These are phyloP conservation scores for Scheffersomyces amazonensis DNA, from an alignment of 805 yeast genomes.

Conservation along the genomic window DNA sequence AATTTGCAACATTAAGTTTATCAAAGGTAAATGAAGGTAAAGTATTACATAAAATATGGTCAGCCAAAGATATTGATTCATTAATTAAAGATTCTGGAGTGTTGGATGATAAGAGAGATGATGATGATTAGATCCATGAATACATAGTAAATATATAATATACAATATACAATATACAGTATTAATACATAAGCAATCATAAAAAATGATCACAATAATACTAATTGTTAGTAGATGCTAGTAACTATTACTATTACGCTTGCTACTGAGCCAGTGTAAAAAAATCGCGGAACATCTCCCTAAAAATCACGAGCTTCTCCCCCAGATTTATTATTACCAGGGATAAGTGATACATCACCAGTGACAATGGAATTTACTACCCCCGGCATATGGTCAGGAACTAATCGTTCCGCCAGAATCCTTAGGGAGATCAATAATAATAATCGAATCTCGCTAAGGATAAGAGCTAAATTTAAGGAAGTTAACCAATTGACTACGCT, in stretches of 20 bases:
- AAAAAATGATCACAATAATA: no score
- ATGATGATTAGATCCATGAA: conserved; percentile 29
- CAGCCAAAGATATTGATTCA: conserved; percentile 69
- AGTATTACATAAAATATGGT: conserved; percentile 72
- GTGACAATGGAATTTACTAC: conserved; percentile 13
- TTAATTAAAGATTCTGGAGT: conserved; percentile 73
- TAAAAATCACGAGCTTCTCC: no score
- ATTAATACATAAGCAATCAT: no score
- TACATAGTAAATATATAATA: no score
- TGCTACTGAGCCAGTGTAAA: no score
- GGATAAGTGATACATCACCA: no score
- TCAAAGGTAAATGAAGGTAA: conserved; percentile 46
- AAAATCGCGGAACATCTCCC: no score
- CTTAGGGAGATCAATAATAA: conserved; percentile 22
- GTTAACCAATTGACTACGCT: conserved; percentile 19
- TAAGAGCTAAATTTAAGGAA: conserved; percentile 17
- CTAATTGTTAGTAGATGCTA: no score
- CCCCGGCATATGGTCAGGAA: conserved; percentile 6
- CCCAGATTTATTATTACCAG: no score
- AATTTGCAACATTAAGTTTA: conserved; percentile 76
- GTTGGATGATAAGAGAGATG: conserved; percentile 37
- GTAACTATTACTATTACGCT: no score
- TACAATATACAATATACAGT: no score
- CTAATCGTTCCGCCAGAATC: conserved; percentile 6
- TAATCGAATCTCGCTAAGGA: conserved; percentile 26